phyloP scores from a whole-genome alignment of 2,329 filamentous ascomycete species.

The Curvularia sp. region DNA sequence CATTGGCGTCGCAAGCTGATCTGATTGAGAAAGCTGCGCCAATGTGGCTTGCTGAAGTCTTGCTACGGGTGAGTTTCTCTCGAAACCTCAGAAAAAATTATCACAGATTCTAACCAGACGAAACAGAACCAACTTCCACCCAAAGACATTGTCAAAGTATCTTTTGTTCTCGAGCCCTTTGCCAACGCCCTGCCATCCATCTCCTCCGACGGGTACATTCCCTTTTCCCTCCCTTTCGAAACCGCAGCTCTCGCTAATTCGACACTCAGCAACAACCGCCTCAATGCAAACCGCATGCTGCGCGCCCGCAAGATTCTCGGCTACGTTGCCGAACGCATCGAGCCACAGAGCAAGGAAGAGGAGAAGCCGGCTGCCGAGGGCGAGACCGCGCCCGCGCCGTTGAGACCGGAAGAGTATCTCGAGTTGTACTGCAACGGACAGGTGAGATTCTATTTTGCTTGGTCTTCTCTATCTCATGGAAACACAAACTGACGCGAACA shows the following conservation, averaged over 20 bases:
- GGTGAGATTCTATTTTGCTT: slow-evolving; percentile 59
- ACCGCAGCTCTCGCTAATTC: slow-evolving; percentile 37
- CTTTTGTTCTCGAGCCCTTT: slow-evolving; percentile 86
- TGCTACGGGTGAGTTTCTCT: slow-evolving; percentile 66
- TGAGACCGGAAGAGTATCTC: slow-evolving; percentile 89
- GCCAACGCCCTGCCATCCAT: slow-evolving; percentile 77
- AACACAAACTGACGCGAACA: not conserved
- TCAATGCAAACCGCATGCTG: slow-evolving; percentile 97
- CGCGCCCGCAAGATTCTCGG: slow-evolving; percentile 91
- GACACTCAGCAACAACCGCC: slow-evolving; percentile 72
- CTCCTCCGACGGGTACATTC: slow-evolving; percentile 70
- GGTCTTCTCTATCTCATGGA: too few relatives aligned
- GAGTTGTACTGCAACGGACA: slow-evolving; percentile 95
- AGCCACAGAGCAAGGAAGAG: slow-evolving; percentile 68
- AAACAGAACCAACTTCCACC: slow-evolving; percentile 75
- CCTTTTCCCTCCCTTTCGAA: slow-evolving; percentile 33
- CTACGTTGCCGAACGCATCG: slow-evolving; percentile 92
- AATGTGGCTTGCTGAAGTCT: slow-evolving; percentile 88
- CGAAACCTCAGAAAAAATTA: not conserved
- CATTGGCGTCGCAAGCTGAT: slow-evolving; percentile 77
- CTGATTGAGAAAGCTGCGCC: slow-evolving; percentile 85
- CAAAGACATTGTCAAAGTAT: slow-evolving; percentile 97
- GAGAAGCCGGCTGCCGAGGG: slow-evolving; percentile 45
- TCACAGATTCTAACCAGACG: not conserved
- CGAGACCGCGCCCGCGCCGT: slow-evolving; percentile 24